Percentiles rank a stretch among this genome's conserved stretches.
Conservation (phyloP, 805 yeast genomes). For the Nakazawaea wickerhamii region DNA sequence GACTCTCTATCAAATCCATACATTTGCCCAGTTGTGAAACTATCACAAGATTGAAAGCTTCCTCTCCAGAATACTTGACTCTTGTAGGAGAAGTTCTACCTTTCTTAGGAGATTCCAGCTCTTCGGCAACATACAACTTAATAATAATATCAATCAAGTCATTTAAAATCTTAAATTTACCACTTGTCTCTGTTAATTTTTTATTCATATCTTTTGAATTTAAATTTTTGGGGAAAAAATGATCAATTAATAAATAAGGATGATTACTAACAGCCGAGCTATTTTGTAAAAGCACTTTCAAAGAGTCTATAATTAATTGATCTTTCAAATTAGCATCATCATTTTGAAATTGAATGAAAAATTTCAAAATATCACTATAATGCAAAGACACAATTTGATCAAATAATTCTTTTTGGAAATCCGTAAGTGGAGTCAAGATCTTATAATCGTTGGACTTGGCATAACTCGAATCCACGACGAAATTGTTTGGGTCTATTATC, state of each 20-base stretch:
- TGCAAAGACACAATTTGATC: slow-evolving; percentile 91
- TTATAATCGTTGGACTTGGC: slow-evolving; percentile 59
- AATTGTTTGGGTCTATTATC: slow-evolving; percentile 53
- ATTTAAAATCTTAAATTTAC: slow-evolving; percentile 70
- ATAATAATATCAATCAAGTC: slow-evolving; percentile 56
- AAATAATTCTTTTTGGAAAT: slow-evolving; percentile 80
- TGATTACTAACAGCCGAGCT: slow-evolving; percentile 80
- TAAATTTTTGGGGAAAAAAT: slow-evolving; percentile 77
- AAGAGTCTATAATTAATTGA: slow-evolving; percentile 63
- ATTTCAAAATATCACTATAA: slow-evolving; percentile 84
- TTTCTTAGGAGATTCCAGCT: slow-evolving; percentile 16
- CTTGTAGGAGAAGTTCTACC: slow-evolving; percentile 16
- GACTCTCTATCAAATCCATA: slow-evolving; percentile 68
- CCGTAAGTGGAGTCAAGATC: slow-evolving; percentile 78
- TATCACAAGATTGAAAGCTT: slow-evolving; percentile 52
- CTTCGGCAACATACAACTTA: slow-evolving; percentile 26
- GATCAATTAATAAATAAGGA: slow-evolving; percentile 80
- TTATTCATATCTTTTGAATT: slow-evolving; percentile 65
- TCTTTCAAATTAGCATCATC: slow-evolving; percentile 36
- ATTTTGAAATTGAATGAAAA: slow-evolving; percentile 59
- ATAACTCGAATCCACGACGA: slow-evolving; percentile 27
- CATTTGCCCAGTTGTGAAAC: slow-evolving; percentile 65
- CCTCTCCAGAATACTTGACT: slow-evolving; percentile 1
- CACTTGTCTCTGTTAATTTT: slow-evolving; percentile 71
- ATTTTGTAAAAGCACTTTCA: slow-evolving; percentile 69